A percentile compares a stretch with the other conserved stretches of the same genome.
Conservation (phyloP, 1,284 basidiomycete species). For the Ganoderma multipileum region DNA sequence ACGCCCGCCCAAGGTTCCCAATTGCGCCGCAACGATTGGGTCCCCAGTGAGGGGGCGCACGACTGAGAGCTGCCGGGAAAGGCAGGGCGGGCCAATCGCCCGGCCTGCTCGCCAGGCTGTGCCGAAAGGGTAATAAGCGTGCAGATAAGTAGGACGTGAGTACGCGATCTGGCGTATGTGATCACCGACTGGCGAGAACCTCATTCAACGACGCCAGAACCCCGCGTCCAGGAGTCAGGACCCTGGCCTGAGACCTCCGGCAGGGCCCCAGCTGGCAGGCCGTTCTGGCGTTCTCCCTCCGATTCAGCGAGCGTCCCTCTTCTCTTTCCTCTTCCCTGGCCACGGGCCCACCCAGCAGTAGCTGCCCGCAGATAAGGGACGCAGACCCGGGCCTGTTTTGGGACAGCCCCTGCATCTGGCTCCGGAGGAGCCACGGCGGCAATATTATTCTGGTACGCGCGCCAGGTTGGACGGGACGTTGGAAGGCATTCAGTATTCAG, state of each 20-base stretch:
- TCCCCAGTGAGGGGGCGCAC: neutral
- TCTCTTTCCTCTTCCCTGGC: neutral
- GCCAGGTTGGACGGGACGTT: neutral
- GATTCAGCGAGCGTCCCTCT: neutral
- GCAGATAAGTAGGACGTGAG: conserved; percentile 30
- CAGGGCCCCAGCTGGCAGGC: neutral
- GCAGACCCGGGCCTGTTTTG: neutral
- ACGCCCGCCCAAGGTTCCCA: neutral
- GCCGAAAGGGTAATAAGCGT: conserved; percentile 41
- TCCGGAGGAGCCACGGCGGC: neutral
- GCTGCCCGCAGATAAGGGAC: neutral
- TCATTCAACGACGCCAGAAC: conserved; percentile 8
- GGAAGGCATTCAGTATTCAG: neutral
- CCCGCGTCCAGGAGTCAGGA: neutral
- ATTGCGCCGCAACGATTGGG: neutral
- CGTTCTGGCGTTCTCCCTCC: conserved; percentile 1
- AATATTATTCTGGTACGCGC: neutral
- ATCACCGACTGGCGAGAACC: conserved; percentile 26
- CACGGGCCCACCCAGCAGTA: neutral
- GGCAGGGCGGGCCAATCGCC: conserved; percentile 21
- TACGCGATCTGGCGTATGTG: conserved; percentile 39
- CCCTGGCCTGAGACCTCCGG: neutral
- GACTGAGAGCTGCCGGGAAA: neutral
- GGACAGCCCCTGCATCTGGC: neutral
- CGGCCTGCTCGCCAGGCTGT: conserved; percentile 14